phyloP scores from a whole-genome alignment of 2,329 filamentous ascomycete species.

The Juglanconis sp. region DNA sequence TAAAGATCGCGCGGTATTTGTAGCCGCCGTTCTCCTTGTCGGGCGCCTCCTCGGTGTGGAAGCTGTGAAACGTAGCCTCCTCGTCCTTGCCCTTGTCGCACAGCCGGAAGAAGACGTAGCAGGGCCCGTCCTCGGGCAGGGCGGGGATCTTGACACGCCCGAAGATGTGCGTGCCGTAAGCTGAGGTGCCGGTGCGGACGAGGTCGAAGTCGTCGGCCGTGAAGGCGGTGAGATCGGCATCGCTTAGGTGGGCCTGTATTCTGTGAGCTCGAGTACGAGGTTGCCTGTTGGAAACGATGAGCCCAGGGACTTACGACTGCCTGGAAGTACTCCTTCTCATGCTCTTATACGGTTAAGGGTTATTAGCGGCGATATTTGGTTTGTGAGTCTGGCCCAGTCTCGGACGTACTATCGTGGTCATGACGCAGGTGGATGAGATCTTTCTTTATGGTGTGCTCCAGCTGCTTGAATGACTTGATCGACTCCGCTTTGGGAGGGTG shows the following conservation, averaged over 20 bases:
- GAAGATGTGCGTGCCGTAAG: constrained; percentile 48
- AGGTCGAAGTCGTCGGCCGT: constrained; percentile 37
- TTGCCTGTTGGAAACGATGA: neutral
- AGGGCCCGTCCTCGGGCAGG: constrained; percentile 32
- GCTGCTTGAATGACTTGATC: constrained; percentile 45
- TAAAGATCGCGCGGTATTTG: constrained; percentile 44
- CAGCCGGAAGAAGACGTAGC: constrained; percentile 46
- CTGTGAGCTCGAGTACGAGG: neutral
- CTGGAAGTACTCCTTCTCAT: constrained; percentile 55
- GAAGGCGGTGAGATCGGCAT: constrained; percentile 36
- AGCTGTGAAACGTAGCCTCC: constrained; percentile 41
- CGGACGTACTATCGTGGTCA: constrained; percentile 39
- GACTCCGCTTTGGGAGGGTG: constrained; percentile 50
- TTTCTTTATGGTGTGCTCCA: constrained; percentile 50
- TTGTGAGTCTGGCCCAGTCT: neutral
- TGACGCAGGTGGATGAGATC: constrained; percentile 47
- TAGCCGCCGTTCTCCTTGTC: constrained; percentile 37
- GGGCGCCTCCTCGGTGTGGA: constrained; percentile 45
- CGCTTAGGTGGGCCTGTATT: constrained; percentile 30
- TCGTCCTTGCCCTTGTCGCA: constrained; percentile 40
- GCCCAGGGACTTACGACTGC: constrained; percentile 34
- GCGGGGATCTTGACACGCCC: constrained; percentile 47
- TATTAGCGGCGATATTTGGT: neutral
- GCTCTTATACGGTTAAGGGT: constrained; percentile 34
- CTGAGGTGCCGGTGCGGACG: constrained; percentile 43